Percentiles rank a stretch among this genome's conserved stretches.
phyloP scores from a whole-genome alignment of 208 protist genomes.

The Perkinsela sp. region DNA sequence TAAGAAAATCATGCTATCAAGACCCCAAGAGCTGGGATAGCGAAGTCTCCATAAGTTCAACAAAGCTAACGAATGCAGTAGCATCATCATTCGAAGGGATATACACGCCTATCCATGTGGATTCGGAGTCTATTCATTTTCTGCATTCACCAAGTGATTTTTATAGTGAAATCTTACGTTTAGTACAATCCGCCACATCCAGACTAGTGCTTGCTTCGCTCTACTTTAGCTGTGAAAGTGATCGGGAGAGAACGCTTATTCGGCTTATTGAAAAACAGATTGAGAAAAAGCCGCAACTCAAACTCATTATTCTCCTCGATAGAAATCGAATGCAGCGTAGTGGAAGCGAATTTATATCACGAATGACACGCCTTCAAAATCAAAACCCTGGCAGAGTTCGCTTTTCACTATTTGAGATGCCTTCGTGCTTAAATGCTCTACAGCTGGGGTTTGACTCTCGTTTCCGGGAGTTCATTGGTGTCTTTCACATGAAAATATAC shows the following conservation, averaged over 20 bases:
- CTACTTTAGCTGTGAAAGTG: neutral
- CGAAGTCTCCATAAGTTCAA: no score
- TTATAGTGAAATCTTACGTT: neutral
- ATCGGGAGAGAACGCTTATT: neutral
- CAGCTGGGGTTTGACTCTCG: neutral
- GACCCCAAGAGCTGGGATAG: no score
- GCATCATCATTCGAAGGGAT: no score
- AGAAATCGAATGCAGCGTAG: constrained; percentile 1
- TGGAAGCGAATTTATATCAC: neutral
- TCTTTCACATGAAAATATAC: neutral
- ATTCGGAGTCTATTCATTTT: neutral
- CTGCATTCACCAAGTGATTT: neutral
- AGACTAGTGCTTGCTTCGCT: neutral
- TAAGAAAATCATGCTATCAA: no score
- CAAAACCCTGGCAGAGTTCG: neutral
- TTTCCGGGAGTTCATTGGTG: neutral
- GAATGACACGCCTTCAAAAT: neutral
- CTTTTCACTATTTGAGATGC: neutral
- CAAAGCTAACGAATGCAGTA: no score
- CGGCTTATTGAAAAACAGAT: neutral
- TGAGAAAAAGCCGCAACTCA: neutral
- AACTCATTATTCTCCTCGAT: neutral
- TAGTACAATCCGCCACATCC: neutral
- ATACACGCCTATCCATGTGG: no score
- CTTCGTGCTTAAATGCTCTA: neutral